Base-by-base conservation (phyloP, 768 basidiomycete genomes). In the Phlebiopsis flavidoalba region DNA sequence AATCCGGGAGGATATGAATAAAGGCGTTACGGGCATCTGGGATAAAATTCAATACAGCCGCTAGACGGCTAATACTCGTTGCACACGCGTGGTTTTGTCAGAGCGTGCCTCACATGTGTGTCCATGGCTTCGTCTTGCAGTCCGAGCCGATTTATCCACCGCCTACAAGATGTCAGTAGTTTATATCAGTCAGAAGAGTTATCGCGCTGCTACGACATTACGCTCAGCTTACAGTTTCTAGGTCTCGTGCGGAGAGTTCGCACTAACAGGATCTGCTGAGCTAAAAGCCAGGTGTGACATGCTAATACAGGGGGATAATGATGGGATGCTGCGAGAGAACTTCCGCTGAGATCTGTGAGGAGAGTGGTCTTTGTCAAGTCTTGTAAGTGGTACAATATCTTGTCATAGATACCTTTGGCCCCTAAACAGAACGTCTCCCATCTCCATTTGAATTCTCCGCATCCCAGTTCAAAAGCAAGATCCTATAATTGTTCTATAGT, bases 301-400 rank as follows among this genome's bases (percentile, higher is more conserved):
- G 70, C 84, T 89, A 69, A 93, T 85, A 61, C 92, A 78, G 7
- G 91, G 91, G 62, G n/a, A n/a, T n/a, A n/a, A 87, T 75, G 63
- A 92, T 84, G 64, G 92, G 82, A 66, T 93, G 91, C 64, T 80
- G 87, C 62, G 91, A 92, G 55, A 93, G 78, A 58, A 91, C 76
- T 54, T 89, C 87, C 60, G 91, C 83, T 37, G 89, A 87, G 35
- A 72, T 46, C 62, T 63, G 24, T 17, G 45, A 22, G 35, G 48
- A 2, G 37, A n/a, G 45, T 12, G 4, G 45, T 7, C 50, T 36
- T 36, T 37, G 11, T 21, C 48, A 36, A 53, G 51, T 22, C 8
- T 17, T 50, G 46, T 35, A 33, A 5, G 46, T 22, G 15, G n/a
- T 5, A 22, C 36, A 40, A 8, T 40, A 40, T 15, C 15, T 56